phyloP scores from a whole-genome alignment of 257 asterid species.

The Oldenlandia corymbosa region DNA sequence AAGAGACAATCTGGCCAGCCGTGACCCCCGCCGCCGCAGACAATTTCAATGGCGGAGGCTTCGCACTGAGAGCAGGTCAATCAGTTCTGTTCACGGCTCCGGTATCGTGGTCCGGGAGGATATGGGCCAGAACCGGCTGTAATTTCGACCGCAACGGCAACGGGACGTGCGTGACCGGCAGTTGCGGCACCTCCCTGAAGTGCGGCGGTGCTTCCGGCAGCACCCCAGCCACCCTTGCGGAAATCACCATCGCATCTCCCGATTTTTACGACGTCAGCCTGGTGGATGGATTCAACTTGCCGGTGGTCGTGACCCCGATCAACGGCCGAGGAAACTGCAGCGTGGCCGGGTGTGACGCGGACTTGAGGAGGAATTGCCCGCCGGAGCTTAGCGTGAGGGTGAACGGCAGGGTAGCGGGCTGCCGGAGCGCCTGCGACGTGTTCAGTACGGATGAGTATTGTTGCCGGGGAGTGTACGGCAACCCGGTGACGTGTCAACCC shows the following conservation, averaged over 20 bases:
- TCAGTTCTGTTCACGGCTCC: slow-evolving; percentile 62
- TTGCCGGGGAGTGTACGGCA: slow-evolving; percentile 68
- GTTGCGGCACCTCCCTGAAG: slow-evolving; percentile 59
- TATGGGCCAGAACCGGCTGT: slow-evolving; percentile 93
- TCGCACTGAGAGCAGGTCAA: slow-evolving; percentile 54
- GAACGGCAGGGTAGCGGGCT: slow-evolving; percentile 50
- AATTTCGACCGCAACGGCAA: slow-evolving; percentile 64
- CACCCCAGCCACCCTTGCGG: slow-evolving; percentile 83
- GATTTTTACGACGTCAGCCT: slow-evolving; percentile 92
- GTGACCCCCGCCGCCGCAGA: slow-evolving; percentile 73
- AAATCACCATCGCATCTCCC: slow-evolving; percentile 54
- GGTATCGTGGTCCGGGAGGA: slow-evolving; percentile 66
- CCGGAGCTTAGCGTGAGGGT: slow-evolving; percentile 49
- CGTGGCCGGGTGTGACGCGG: slow-evolving; percentile 67
- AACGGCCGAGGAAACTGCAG: slow-evolving; percentile 75
- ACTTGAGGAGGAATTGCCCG: slow-evolving; percentile 60
- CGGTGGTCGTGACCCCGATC: slow-evolving; percentile 58
- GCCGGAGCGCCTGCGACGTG: slow-evolving; percentile 89
- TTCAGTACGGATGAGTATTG: slow-evolving; percentile 85
- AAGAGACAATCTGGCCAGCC: slow-evolving; percentile 88
- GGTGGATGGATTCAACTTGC: slow-evolving; percentile 87
- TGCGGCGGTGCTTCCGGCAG: slow-evolving; percentile 65
- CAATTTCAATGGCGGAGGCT: slow-evolving; percentile 72
- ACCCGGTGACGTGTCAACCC: slow-evolving; percentile 68
- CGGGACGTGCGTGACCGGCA: slow-evolving; percentile 73